Base-by-base conservation (phyloP, 495 filamentous ascomycete genomes). In the Tuber aestivum region DNA sequence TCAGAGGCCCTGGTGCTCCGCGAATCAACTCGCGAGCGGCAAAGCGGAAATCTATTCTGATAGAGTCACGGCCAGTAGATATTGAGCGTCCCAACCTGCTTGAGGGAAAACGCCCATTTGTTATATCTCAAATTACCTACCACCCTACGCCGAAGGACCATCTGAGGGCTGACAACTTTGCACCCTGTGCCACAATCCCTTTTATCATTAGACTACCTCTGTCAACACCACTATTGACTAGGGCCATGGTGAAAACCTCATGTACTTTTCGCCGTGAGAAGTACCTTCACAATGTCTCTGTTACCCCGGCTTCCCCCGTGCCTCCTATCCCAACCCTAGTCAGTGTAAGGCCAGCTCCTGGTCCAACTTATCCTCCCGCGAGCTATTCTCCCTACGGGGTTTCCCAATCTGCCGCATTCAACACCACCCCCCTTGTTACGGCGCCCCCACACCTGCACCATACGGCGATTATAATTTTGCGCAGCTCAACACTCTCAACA, bases 391-490 rank as follows among this genome's bases (percentile, higher is more conserved):
- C 76, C 12, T 79, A 79, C 16, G 41, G 61, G 32, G 79, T 79
- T 70, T 48, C 77, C 35, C 70, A 42, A 41, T 73, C 78, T n/a
- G 78, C 78, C 21, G 78, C 78, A 27, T 79, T 79, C 38, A 79
- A 40, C 40, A 71, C 78, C 68, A 79, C 78, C 0, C 78, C 0
- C 77, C 78, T 37, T 72, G 78, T 21, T 79, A 79, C 42, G 73
- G 79, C 35, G 77, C 78, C 0, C 72, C 78, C 16, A 79, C 78
- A 2, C 72, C 77, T 5, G 45, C 78, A 27, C 70, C 78, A 27
- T 79, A 76, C 65, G 78, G 78, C 10, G 78, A 79, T 23, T 79
- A 79, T 69, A 79, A 79, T 61, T 79, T 79, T 69, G 69, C 72
- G 14, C 78, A 73, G 6, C 35, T 77, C 18, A 79, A 73, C 3